Evolutionary conservation across 148 eudicot species (phyloP), one percentile per base, ranked within the genome.

Genomic region (Mesembryanthemum crystallinum): DNA sequence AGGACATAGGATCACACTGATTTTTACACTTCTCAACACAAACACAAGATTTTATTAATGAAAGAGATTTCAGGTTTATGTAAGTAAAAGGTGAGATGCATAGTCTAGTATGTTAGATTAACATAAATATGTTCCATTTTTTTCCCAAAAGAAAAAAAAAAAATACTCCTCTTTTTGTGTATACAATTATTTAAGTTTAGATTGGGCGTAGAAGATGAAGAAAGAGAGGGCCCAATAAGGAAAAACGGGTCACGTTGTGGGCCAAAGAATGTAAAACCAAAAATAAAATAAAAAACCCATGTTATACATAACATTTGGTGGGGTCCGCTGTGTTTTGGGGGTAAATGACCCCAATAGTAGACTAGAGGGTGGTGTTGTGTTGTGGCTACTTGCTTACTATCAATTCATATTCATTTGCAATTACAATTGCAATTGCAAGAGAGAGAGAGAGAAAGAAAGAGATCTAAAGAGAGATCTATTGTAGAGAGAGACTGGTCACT

Each of bases 261-360:
- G 69, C 77, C 76, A 70, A 52, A 52, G 37, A 45, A 70, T 51
- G 74, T 24, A 60, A 24, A 59, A 25, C 35, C 24, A 72, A 60
- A 52, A 59, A 49, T 49, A 65, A 75, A n/a, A n/a, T n/a, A n/a
- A n/a, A n/a, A n/a, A 75, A 28, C 35, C 78, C 78, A 75, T 51
- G 78, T 75, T 65, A 42, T 45, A 66, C 28, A 49, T 35, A 66
- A 32, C 49, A 37, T 32, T 17, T 17, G 25, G 28, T 15, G 35
- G 64, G 72, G 60, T 47, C 55, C 59, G 12, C 47, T n/a, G n/a
- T n/a, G n/a, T 64, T 28, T 63, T 39, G 35, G 8, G 18, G 78
- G 67, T 65, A 72, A 78, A 78, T 37, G 81, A 66, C 64, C 76
- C 72, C 65, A 75, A 51, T 33, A 55, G 11, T 54, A 25, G 30